Percentiles rank a stretch among this genome's conserved stretches.
Evolutionary conservation across 225 moss, liverwort and hornwort species (phyloP).

Genomic region (Marchantia paleacea): DNA sequence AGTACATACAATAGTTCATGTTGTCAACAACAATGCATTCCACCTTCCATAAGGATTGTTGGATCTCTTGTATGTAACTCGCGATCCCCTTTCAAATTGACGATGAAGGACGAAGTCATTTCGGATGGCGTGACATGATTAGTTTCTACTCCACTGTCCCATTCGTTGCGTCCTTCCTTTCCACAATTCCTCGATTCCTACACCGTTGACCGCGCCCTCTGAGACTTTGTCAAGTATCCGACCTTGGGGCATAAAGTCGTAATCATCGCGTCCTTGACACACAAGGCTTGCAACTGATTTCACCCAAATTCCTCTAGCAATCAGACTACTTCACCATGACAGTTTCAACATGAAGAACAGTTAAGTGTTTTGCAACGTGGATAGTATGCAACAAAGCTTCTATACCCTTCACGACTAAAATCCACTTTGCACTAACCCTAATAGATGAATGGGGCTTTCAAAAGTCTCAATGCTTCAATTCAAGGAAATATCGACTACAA

Average conservation of each 20-base stretch:
- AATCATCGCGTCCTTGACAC: not conserved
- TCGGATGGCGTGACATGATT: slow-evolving; percentile 12
- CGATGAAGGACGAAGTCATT: slow-evolving; percentile 18
- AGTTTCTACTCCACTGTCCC: not conserved
- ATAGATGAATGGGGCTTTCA: not conserved
- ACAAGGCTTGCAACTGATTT: not conserved
- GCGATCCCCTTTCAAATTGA: slow-evolving; percentile 20
- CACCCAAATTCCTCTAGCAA: too few relatives aligned
- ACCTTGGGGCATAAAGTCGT: not conserved
- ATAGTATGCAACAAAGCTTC: not conserved
- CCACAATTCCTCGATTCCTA: not conserved
- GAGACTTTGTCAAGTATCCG: not conserved
- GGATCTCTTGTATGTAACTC: too few relatives aligned
- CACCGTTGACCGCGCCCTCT: not conserved
- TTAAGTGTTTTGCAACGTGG: not conserved
- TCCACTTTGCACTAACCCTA: not conserved
- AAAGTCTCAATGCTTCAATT: not conserved
- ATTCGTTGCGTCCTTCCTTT: not conserved
- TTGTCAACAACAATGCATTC: too few relatives aligned
- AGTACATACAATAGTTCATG: too few relatives aligned
- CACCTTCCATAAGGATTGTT: too few relatives aligned
- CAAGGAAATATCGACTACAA: not conserved
- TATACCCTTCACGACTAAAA: not conserved
- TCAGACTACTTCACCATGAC: not conserved
- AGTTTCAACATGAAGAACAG: not conserved